These are phyloP conservation scores for Mucor piriformis DNA, from an alignment of 371 early-diverging fungal species.

Conservation along the genomic window DNA sequence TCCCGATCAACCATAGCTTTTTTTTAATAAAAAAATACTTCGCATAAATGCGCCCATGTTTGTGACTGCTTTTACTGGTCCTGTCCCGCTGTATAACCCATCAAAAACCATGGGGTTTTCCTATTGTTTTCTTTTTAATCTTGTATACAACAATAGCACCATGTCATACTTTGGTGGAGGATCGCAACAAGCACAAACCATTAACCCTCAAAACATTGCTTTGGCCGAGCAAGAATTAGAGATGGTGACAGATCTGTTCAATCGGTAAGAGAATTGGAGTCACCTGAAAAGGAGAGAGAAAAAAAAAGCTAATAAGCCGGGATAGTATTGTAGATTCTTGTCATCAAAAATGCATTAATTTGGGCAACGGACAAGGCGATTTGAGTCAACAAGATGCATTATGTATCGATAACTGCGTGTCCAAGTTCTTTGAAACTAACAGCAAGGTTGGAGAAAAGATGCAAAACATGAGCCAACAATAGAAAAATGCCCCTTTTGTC, in stretches of 20 bases:
- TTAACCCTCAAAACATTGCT: slow-evolving; percentile 77
- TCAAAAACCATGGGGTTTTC: not conserved
- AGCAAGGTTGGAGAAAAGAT: slow-evolving; percentile 76
- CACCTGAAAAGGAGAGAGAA: slow-evolving; percentile 47
- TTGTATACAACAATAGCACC: not conserved
- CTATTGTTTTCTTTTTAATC: not conserved
- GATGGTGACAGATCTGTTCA: slow-evolving; percentile 82
- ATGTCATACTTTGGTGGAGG: slow-evolving; percentile 57
- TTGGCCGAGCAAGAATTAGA: slow-evolving; percentile 87
- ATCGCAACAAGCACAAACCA: slow-evolving; percentile 44
- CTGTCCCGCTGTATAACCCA: not conserved
- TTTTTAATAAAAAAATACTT: not conserved
- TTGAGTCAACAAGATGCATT: slow-evolving; percentile 90
- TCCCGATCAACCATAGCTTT: not conserved
- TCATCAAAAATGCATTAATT: slow-evolving; percentile 79
- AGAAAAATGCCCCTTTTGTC: not conserved
- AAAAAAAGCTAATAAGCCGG: slow-evolving; percentile 34
- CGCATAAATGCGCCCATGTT: not conserved
- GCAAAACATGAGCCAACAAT: slow-evolving; percentile 51
- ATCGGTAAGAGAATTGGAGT: slow-evolving; percentile 77
- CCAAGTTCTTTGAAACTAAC: slow-evolving; percentile 83
- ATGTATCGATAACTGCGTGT: slow-evolving; percentile 91
- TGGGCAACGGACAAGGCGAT: slow-evolving; percentile 80
- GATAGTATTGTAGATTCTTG: slow-evolving; percentile 82
- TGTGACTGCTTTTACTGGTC: not conserved